Evolutionary conservation across 2,329 filamentous ascomycete genomes (phyloP).

Genomic region (Trichothecium roseum): DNA sequence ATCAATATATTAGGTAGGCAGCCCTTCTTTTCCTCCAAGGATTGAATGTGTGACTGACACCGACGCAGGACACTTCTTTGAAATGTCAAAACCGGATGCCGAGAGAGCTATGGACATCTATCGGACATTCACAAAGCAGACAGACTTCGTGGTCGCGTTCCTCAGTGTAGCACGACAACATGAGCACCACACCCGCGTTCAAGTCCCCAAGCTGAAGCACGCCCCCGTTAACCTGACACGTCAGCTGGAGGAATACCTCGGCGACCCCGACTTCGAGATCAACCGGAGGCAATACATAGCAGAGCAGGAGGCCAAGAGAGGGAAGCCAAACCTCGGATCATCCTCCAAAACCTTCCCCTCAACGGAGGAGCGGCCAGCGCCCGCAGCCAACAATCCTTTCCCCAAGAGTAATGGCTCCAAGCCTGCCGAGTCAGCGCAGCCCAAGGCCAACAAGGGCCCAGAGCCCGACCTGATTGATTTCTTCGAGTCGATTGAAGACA

Average conservation of each 20-base stretch:
- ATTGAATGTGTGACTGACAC: too few species aligned
- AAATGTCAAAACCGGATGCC: slow-evolving; percentile 91
- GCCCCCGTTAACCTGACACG: slow-evolving; percentile 84
- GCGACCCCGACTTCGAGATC: slow-evolving; percentile 89
- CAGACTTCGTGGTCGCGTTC: slow-evolving; percentile 85
- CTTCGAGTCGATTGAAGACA: slow-evolving; percentile 86
- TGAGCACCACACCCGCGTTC: slow-evolving; percentile 82
- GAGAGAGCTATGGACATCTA: slow-evolving; percentile 88
- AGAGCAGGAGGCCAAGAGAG: slow-evolving; percentile 63
- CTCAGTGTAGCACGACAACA: slow-evolving; percentile 79
- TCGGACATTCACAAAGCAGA: slow-evolving; percentile 82
- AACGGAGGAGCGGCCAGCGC: slow-evolving; percentile 18
- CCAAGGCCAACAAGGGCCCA: slow-evolving; percentile 47
- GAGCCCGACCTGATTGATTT: slow-evolving; percentile 83
- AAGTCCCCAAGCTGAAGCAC: slow-evolving; percentile 95
- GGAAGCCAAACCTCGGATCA: slow-evolving; percentile 15
- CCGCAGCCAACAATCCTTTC: slow-evolving; percentile 32
- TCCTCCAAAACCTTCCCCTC: slow-evolving; percentile 21
- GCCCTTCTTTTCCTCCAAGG: too few species aligned
- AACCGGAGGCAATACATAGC: slow-evolving; percentile 87
- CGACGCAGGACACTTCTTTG: slow-evolving; percentile 96
- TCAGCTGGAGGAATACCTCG: slow-evolving; percentile 87
- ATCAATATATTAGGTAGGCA: slow-evolving; percentile 85
- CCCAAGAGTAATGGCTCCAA: slow-evolving; percentile 20
- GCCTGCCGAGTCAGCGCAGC: slow-evolving; percentile 24